These are phyloP conservation scores for Crithidia expoeki DNA, from an alignment of 208 protist species.

Conservation along the genomic window DNA sequence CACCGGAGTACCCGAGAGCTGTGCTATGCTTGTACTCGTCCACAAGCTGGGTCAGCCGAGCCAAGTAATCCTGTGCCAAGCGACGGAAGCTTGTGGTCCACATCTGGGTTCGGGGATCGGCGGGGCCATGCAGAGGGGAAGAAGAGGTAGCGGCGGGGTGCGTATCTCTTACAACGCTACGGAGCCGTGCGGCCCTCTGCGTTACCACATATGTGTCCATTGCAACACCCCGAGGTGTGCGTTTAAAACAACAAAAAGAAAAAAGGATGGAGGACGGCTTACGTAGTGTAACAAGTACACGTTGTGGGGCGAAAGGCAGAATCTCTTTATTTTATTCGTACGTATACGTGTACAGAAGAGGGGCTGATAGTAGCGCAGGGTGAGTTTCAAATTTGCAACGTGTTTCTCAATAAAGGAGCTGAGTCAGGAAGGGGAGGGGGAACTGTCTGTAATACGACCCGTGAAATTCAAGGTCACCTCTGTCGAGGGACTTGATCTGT, in stretches of 20 bases:
- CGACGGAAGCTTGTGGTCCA: conserved; percentile 13
- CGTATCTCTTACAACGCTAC: no score
- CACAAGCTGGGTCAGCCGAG: conserved; percentile 1
- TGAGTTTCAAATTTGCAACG: no score
- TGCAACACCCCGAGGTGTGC: neutral
- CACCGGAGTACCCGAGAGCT: neutral
- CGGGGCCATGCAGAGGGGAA: neutral
- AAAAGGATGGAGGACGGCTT: neutral
- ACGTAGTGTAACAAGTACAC: no score
- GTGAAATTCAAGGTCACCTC: no score
- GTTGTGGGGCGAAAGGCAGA: neutral
- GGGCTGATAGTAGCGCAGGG: no score
- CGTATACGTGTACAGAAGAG: no score
- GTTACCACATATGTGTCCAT: no score
- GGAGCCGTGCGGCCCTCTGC: neutral
- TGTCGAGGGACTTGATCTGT: no score
- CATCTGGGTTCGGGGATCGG: neutral
- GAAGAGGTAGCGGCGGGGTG: neutral
- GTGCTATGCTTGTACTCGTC: neutral
- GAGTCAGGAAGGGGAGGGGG: no score
- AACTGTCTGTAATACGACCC: no score
- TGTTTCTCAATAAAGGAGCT: no score
- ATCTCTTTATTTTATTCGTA: neutral
- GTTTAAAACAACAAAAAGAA: neutral
- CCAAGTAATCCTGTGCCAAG: conserved; percentile 20